Conservation (phyloP, 176 grass and related monocot species). For the Bolboschoenus planiculmis region DNA sequence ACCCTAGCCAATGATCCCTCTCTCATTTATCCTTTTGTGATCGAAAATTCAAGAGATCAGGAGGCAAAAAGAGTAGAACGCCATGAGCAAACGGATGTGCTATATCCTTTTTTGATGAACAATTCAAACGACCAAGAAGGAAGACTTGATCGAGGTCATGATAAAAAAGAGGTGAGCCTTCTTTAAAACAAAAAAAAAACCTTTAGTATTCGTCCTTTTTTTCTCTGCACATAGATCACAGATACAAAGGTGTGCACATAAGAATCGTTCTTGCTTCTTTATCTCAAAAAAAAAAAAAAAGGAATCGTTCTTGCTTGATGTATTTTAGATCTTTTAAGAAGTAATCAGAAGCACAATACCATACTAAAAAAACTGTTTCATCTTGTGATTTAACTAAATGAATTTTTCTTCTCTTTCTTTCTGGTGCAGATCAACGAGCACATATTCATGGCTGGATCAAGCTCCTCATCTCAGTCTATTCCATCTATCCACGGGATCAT, state of each 20-base stretch:
- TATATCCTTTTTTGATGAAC: slow-evolving; percentile 19
- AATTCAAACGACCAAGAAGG: slow-evolving; percentile 25
- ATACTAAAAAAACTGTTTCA: not conserved
- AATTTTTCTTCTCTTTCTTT: not conserved
- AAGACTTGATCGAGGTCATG: slow-evolving; percentile 24
- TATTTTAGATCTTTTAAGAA: slow-evolving; percentile 30
- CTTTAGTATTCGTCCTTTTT: not conserved
- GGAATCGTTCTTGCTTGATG: not conserved
- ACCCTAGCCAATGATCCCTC: slow-evolving; percentile 42
- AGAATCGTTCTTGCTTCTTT: too few species aligned
- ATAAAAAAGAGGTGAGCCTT: slow-evolving; percentile 35
- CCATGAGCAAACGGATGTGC: not conserved
- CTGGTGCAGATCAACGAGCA: slow-evolving; percentile 42
- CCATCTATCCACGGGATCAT: slow-evolving; percentile 54
- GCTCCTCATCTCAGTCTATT: slow-evolving; percentile 14
- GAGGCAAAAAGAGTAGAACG: not conserved
- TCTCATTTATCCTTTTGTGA: slow-evolving; percentile 50
- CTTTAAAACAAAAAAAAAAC: slow-evolving; percentile 33
- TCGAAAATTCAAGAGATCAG: slow-evolving; percentile 31
- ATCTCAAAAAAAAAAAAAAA: too few species aligned
- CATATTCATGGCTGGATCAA: slow-evolving; percentile 39
- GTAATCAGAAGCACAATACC: not conserved
- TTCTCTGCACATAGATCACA: not conserved
- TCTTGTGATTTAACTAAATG: not conserved
- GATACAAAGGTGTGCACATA: not conserved